A percentile compares a stretch with the other conserved stretches of the same genome.
Evolutionary conservation across 2,329 filamentous ascomycete species (phyloP).

Genomic region (Curvularia hawaiiensis): DNA sequence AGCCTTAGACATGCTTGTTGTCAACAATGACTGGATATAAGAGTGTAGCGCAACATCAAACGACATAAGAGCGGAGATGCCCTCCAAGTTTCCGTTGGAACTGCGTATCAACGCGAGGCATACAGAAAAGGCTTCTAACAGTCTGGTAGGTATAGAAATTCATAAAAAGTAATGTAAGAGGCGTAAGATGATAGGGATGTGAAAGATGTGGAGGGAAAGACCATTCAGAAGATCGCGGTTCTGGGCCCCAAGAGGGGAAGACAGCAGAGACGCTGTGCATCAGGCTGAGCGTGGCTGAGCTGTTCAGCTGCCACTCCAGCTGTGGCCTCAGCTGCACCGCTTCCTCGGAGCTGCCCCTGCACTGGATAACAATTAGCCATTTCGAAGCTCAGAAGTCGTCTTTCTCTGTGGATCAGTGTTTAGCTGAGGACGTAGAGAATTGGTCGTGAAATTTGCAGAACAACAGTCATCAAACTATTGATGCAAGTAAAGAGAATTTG

Average conservation of each 20-base stretch:
- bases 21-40: not conserved
- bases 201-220: not conserved
- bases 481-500: no score
- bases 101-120: not conserved
- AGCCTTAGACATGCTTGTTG: conserved; percentile 8
- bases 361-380: no score
- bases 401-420: no score
- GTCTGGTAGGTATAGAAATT: no score
- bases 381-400: no score
- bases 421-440: no score
- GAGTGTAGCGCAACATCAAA: not conserved
- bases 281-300: not conserved
- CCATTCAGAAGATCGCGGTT: not conserved
- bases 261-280: not conserved
- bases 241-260: no score
- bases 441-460: no score
- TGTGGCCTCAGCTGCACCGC: no score
- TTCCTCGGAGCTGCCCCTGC: no score
- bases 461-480: no score
- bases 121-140: not conserved
- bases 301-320: not conserved
- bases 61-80: not conserved
- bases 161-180: not conserved
- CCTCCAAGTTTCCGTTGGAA: no score
- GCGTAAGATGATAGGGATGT: not conserved